A percentile compares a stretch with the other conserved stretches of the same genome.
Conservation (phyloP, 257 asterid genomes). For the Solanum sejunctum region DNA sequence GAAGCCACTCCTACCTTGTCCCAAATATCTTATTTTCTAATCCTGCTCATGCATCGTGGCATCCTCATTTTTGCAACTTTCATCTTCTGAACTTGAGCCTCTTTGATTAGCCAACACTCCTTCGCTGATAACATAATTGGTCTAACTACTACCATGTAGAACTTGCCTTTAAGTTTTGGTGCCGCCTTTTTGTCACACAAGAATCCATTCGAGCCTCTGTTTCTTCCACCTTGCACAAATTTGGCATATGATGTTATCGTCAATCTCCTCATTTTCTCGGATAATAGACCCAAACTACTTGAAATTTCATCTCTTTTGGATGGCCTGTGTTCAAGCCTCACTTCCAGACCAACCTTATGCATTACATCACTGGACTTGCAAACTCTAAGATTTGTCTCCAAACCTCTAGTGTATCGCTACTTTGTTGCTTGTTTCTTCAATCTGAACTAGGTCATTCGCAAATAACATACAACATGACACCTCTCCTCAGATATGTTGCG, state of each 20-base stretch:
- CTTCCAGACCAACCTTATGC: not conserved
- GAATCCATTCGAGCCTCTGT: not conserved
- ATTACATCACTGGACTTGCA: not conserved
- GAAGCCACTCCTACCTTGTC: too few species aligned
- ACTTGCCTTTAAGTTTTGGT: too few species aligned
- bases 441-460: not conserved
- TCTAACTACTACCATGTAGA: too few species aligned
- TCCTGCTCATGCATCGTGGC: too few species aligned
- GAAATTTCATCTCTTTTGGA: not conserved
- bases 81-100: too few species aligned
- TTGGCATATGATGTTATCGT: not conserved
- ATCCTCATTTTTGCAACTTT: too few species aligned
- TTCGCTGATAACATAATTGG: too few species aligned
- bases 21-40: too few species aligned
- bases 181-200: not conserved
- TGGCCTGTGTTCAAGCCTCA: not conserved
- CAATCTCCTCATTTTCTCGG: not conserved
- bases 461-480: not conserved
- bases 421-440: not conserved
- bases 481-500: not conserved
- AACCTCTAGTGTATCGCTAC: not conserved
- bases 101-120: too few species aligned
- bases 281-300: not conserved
- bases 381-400: not conserved
- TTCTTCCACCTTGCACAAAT: not conserved